Evolutionary conservation across 352 stramenopile species (phyloP), one percentile per base, ranked within the genome.

Genomic region (Globisporangium paddicum): DNA sequence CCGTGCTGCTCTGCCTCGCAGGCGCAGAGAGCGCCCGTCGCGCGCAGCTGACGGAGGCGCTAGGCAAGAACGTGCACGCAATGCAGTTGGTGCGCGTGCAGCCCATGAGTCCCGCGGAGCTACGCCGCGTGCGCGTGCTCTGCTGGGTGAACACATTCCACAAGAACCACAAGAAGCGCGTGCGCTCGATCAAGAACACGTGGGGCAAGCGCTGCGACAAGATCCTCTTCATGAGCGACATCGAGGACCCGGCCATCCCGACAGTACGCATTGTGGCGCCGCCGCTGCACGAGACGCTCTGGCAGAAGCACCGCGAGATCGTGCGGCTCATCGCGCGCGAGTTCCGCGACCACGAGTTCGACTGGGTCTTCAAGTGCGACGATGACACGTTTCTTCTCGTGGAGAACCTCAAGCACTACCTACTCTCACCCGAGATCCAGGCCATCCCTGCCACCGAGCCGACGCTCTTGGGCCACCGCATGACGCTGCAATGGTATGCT

Each of bases 321-420:
- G 79, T 95, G 44, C 82, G 79, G 10, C 54, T 87, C n/a, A 54
- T 95, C 3, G 53, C 79, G 48, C 76, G 71, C 44, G 86, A 95
- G 60, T 92, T 77, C 54, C 47, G 52, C 9, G 69, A 86, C 26
- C 65, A 68, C 18, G 66, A 89, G 25, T 95, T 91, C 48, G 82
- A 95, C 64, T 95, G 84, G 83, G 71, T 95, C 55, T 92, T 91
- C 65, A 95, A 93, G 62, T 90, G 82, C 58, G 86, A 95, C 66
- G 86, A 95, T 72, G 86, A 95, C 60, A 95, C 86, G 18, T 94
- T 90, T 55, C 45, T 93, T 14, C 55, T 95, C 40, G 85, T 93
- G 69, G 86, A 95, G 60, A 95, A 95, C 65, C 75, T 95, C 37
- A 89, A 90, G 64, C 61, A 60, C 25, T 89, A 86, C 32, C 54